phyloP scores from a whole-genome alignment of 75 land plant species.

The Cunninghamia lanceolata region DNA sequence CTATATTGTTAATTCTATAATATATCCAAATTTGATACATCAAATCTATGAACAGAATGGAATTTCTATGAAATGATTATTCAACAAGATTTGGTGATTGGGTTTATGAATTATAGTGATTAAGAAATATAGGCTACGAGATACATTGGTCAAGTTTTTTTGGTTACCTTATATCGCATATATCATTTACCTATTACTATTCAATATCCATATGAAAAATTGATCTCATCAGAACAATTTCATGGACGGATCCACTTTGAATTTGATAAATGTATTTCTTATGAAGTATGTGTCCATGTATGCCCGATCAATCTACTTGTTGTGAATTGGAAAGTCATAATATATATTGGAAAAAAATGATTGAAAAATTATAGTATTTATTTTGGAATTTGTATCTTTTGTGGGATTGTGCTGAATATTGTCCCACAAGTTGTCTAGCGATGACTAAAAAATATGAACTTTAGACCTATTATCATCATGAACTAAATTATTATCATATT shows the following conservation, averaged over 20 bases:
- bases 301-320: neutral
- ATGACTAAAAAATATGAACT: too few relatives aligned
- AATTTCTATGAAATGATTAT: too few relatives aligned
- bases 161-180: slow-evolving; percentile 8
- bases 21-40: too few relatives aligned
- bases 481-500: too few relatives aligned
- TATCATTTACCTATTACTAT: slow-evolving; percentile 18
- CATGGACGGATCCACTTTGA: slow-evolving; percentile 11
- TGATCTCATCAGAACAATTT: slow-evolving; percentile 12
- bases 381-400: slow-evolving; percentile 2
- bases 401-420: neutral
- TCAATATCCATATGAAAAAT: slow-evolving; percentile 21
- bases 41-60: too few relatives aligned
- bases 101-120: neutral
- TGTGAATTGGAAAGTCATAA: neutral
- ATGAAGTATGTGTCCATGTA: slow-evolving; percentile 10
- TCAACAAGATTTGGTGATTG: too few relatives aligned
- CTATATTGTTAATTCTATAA: too few relatives aligned
- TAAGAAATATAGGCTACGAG: neutral
- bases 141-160: slow-evolving; percentile 4
- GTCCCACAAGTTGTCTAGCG: too few relatives aligned
- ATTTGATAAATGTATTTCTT: slow-evolving; percentile 24
- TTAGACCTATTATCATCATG: too few relatives aligned
- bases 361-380: neutral
- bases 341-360: neutral